phyloP scores from a whole-genome alignment of 1,284 basidiomycete genomes.

The Ustanciosporium gigantosporum region DNA sequence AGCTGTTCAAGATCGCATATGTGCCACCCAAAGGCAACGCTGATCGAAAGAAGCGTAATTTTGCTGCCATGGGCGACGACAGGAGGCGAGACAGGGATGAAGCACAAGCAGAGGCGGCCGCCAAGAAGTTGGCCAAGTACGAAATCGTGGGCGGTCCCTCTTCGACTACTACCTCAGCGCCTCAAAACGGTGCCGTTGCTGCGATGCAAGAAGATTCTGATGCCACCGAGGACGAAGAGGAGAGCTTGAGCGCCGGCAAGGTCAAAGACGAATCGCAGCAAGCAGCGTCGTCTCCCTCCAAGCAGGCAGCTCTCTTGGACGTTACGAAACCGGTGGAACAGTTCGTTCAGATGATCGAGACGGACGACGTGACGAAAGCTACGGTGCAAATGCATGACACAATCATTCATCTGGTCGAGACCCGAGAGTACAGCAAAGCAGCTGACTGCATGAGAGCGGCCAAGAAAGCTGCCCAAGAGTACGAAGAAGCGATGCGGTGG shows the following conservation, averaged over 20 bases:
- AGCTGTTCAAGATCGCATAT: slow-evolving; percentile 31
- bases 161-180: no score
- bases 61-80: slow-evolving; percentile 6
- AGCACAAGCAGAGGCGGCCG: background rate
- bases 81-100: background rate
- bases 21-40: slow-evolving; percentile 31
- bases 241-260: background rate
- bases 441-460: slow-evolving; percentile 13
- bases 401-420: slow-evolving; percentile 14
- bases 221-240: slow-evolving; percentile 30
- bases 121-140: background rate
- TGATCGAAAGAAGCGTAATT: slow-evolving; percentile 22
- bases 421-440: slow-evolving; percentile 13
- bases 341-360: slow-evolving; percentile 27
- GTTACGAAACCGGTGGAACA: slow-evolving; percentile 19
- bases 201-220: slow-evolving; percentile 22
- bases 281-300: background rate
- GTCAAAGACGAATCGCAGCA: background rate
- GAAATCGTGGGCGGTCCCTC: no score
- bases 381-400: slow-evolving; percentile 32
- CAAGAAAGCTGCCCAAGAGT: slow-evolving; percentile 27
- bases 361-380: slow-evolving; percentile 30
- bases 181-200: background rate
- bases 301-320: slow-evolving; percentile 3
- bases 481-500: slow-evolving; percentile 41